phyloP scores from a whole-genome alignment of 176 grass and related monocot genomes.

The Raddia guianensis region DNA sequence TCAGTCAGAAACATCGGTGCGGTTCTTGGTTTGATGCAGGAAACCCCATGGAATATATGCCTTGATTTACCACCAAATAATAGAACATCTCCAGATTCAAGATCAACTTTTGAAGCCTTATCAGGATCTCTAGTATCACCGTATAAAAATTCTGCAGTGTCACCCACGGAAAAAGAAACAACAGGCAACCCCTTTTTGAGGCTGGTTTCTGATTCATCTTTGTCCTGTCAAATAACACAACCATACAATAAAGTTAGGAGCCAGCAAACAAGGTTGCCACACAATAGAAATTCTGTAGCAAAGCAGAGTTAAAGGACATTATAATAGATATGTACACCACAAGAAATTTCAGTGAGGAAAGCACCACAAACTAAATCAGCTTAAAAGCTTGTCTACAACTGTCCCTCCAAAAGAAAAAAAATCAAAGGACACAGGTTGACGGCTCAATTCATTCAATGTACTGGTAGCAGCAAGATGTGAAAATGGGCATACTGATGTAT shows the following conservation, averaged over 20 bases:
- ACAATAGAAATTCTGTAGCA: background rate
- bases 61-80: conserved; percentile 64
- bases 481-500: background rate
- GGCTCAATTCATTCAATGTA: background rate
- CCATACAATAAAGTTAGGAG: background rate
- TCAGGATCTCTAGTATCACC: conserved; percentile 34
- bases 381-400: background rate
- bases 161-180: conserved; percentile 58
- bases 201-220: conserved; percentile 49
- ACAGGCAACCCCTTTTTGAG: conserved; percentile 53
- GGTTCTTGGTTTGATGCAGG: conserved; percentile 30
- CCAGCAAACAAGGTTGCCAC: background rate
- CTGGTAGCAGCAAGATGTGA: background rate
- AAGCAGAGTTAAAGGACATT: background rate
- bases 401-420: background rate
- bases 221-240: conserved; percentile 45
- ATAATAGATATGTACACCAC: background rate
- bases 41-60: conserved; percentile 54
- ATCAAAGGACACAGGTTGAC: background rate
- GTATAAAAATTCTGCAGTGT: conserved; percentile 63
- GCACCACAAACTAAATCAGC: background rate
- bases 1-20: conserved; percentile 38
- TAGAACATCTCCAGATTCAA: conserved; percentile 64
- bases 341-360: background rate
- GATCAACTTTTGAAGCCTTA: conserved; percentile 47